Percentiles rank a stretch among this genome's conserved stretches.
These are phyloP conservation scores for Chlamydomonas reinhardtii DNA, from an alignment of 163 green algal genomes.

Conservation along the genomic window DNA sequence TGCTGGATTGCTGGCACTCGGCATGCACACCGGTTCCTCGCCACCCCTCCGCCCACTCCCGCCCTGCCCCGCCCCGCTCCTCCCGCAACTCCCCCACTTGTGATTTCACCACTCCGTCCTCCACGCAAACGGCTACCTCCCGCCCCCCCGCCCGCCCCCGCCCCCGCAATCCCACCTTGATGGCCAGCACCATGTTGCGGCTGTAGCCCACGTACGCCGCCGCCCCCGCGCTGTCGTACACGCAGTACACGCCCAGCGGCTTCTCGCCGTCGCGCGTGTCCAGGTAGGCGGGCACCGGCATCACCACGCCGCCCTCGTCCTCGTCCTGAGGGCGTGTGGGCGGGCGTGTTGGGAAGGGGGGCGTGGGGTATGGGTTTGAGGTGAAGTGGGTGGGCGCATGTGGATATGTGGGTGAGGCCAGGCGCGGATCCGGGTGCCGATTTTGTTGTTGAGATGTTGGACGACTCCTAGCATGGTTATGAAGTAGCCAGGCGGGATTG, in stretches of 20 bases:
- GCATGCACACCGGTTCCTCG: no score
- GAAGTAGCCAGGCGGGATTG: no score
- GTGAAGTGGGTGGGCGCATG: neutral
- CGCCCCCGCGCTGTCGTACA: constrained; percentile 19
- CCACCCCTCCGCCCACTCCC: no score
- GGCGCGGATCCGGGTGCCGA: neutral
- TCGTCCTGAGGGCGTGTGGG: constrained; percentile 66
- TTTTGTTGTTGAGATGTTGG: no score
- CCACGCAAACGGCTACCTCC: no score
- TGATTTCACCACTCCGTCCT: no score
- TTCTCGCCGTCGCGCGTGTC: constrained; percentile 72
- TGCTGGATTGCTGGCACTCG: no score
- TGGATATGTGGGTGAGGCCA: neutral
- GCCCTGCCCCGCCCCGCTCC: no score
- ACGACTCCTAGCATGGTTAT: no score
- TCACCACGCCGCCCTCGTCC: constrained; percentile 78
- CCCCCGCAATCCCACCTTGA: constrained; percentile 69
- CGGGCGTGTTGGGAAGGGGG: neutral
- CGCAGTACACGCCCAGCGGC: constrained; percentile 88
- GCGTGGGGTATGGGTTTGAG: no score
- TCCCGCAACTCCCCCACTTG: no score
- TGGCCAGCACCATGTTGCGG: constrained; percentile 84
- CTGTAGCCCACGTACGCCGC: constrained; percentile 86
- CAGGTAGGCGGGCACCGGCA: constrained; percentile 72
- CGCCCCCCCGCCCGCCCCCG: no score